Conservation (phyloP, 495 filamentous ascomycete genomes). For the Xylaria palmicola region DNA sequence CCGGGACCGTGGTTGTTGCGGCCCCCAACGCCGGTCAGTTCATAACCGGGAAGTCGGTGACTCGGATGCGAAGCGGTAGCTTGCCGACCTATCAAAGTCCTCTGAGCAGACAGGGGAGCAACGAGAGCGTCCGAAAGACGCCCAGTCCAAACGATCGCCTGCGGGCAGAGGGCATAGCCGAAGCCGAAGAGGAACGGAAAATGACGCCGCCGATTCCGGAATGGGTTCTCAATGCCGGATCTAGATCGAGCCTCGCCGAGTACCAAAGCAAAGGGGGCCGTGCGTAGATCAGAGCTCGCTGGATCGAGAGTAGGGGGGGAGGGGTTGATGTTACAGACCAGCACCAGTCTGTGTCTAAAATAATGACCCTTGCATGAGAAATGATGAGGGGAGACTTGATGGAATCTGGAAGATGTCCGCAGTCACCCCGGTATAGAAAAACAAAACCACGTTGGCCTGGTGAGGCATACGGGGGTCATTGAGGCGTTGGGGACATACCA, state of each 20-base stretch:
- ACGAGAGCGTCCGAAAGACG: conserved; percentile 44
- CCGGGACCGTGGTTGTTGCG: conserved; percentile 69
- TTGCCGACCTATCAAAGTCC: conserved; percentile 55
- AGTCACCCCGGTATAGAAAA: conserved; percentile 11
- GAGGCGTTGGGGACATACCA: conserved; percentile 27
- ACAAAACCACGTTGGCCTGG: background rate
- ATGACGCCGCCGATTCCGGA: conserved; percentile 61
- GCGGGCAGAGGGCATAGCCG: conserved; percentile 22
- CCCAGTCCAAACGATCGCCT: conserved; percentile 26
- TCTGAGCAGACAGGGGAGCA: conserved; percentile 49
- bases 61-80: conserved; percentile 66
- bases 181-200: conserved; percentile 36
- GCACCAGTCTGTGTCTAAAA: background rate
- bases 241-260: conserved; percentile 41
- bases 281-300: background rate
- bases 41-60: conserved; percentile 60
- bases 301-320: background rate
- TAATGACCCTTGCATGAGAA: conserved; percentile 12
- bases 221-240: conserved; percentile 53
- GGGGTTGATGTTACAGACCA: background rate
- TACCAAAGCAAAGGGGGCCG: conserved; percentile 29
- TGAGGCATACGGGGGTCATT: conserved; percentile 17
- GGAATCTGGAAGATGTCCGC: background rate
- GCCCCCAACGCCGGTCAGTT: conserved; percentile 68
- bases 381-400: conserved; percentile 12